Base-by-base conservation (phyloP, 805 yeast species). In the Candida krabiensis region DNA sequence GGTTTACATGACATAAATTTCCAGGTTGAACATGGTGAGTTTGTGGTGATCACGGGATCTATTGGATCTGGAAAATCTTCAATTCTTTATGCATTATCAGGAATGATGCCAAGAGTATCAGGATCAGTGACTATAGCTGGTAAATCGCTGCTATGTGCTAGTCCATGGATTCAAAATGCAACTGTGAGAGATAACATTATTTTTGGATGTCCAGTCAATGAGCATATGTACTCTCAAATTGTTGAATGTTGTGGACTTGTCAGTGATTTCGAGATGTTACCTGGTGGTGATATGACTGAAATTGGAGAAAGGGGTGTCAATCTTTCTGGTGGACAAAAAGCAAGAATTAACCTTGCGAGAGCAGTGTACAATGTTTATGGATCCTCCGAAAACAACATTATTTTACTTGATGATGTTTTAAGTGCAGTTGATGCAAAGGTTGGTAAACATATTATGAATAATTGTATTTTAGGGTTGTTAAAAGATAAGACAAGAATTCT, bases 251-350 rank as follows among this genome's bases (percentile, higher is more conserved):
- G 95, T 63, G 79, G 89, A 0, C 63, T 86, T 39, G 69, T 70
- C 30, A 77, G 75, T 34, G 96, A 86, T 60, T 67, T 86, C 43
- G 75, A 75, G 4, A 67, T 76, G 28, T 63, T 87, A 21, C 86
- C 86, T 9, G 87, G 80, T 14, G 91, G 91, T 27, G 95, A 87
- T 54, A 52, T 56, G 35, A 85, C 95, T 1, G 86, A 83, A 58
- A 84, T 86, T 49, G 96, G 95, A 45, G 95, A 86, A 58, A 71
- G 87, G 55, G 96, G 95, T 48, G 80, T 87, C 35, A 85, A 89
- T 2, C 61, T 86, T 25, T 82, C 90, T 4, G 96, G 96, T 43
- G 96, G 96, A 35, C 96, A 86, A 60, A 86, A 86, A 67, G 91
- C 95, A 1, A 73, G 95, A 56, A 61, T 82, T 19, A 71, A 81